These are phyloP conservation scores for Ophiosphaerella korrae DNA, from an alignment of 2,329 filamentous ascomycete species.

Conservation along the genomic window DNA sequence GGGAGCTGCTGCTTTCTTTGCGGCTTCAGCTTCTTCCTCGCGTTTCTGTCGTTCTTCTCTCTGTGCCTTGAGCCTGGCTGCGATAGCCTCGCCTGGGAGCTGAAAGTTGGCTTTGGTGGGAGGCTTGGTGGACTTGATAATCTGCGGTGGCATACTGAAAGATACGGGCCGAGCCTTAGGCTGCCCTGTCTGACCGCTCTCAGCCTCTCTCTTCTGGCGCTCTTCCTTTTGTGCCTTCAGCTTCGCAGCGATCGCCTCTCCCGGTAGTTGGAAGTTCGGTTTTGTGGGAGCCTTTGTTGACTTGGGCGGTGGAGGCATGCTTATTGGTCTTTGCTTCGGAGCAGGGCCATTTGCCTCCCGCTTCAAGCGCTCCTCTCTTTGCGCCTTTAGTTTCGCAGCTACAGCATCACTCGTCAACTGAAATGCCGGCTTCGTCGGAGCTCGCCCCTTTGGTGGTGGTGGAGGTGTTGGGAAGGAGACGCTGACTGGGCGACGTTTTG, in stretches of 20 bases:
- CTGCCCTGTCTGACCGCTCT: conserved; percentile 12
- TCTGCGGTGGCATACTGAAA: conserved; percentile 50
- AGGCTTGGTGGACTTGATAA: conserved; percentile 55
- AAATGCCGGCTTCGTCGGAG: conserved; percentile 57
- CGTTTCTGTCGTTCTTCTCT: conserved; percentile 43
- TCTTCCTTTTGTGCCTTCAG: conserved; percentile 42
- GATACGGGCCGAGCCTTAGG: conserved; percentile 28
- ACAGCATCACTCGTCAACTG: conserved; percentile 59
- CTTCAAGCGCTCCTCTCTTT: conserved; percentile 55
- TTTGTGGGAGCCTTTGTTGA: conserved; percentile 58
- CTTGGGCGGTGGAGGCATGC: conserved; percentile 54
- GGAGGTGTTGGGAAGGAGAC: conserved; percentile 55
- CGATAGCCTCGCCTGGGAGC: conserved; percentile 60
- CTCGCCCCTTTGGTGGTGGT: conserved; percentile 54
- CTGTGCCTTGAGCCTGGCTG: conserved; percentile 37
- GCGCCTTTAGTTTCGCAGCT: conserved; percentile 59
- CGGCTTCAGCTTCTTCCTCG: conserved; percentile 39
- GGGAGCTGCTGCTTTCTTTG: conserved; percentile 37
- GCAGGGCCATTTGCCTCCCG: conserved; percentile 53
- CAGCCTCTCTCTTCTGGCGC: conserved; percentile 36
- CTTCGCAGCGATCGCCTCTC: conserved; percentile 55
- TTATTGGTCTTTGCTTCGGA: conserved; percentile 49
- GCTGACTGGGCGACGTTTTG: conserved; percentile 54
- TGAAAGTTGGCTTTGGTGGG: conserved; percentile 58
- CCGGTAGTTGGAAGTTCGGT: conserved; percentile 58